phyloP scores from a whole-genome alignment of 2,329 filamentous ascomycete genomes.

The Sphaerostilbella broomeana region DNA sequence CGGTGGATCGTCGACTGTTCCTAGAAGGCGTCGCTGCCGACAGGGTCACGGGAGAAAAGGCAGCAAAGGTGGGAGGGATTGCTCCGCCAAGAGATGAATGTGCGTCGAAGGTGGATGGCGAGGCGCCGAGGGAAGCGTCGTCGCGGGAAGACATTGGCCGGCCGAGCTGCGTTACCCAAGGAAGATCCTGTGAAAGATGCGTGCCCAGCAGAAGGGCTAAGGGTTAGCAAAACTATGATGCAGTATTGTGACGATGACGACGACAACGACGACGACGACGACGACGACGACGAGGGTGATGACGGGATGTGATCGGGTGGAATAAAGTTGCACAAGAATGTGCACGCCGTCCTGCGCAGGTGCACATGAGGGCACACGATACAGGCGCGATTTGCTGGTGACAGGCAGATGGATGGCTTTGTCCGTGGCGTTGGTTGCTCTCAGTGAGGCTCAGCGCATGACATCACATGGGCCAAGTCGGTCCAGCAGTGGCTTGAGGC shows the following conservation, averaged over 20 bases:
- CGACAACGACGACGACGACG: neutral
- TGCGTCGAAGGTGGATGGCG: conserved; percentile 28
- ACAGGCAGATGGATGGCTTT: too few species aligned
- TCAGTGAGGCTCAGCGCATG: too few species aligned
- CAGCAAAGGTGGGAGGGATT: conserved; percentile 66
- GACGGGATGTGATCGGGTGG: neutral
- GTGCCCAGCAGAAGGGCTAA: conserved; percentile 16
- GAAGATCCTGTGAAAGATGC: conserved; percentile 29
- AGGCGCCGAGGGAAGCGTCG: conserved; percentile 29
- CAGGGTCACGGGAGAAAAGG: conserved; percentile 81
- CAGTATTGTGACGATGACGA: neutral
- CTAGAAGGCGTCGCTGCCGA: conserved; percentile 57
- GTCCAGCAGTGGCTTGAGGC: too few species aligned
- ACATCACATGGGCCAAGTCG: conserved; percentile 12
- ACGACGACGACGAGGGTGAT: neutral
- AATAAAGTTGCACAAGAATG: conserved; percentile 1
- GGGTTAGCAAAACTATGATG: too few species aligned
- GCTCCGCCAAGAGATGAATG: conserved; percentile 30
- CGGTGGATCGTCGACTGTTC: conserved; percentile 70
- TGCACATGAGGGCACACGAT: neutral
- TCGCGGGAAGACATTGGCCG: conserved; percentile 34
- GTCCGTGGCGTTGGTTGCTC: too few species aligned
- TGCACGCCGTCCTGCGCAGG: neutral
- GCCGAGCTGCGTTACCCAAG: conserved; percentile 45
- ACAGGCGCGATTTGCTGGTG: neutral